phyloP scores from a whole-genome alignment of 2,329 filamentous ascomycete species.

The Colletotrichum sp. region DNA sequence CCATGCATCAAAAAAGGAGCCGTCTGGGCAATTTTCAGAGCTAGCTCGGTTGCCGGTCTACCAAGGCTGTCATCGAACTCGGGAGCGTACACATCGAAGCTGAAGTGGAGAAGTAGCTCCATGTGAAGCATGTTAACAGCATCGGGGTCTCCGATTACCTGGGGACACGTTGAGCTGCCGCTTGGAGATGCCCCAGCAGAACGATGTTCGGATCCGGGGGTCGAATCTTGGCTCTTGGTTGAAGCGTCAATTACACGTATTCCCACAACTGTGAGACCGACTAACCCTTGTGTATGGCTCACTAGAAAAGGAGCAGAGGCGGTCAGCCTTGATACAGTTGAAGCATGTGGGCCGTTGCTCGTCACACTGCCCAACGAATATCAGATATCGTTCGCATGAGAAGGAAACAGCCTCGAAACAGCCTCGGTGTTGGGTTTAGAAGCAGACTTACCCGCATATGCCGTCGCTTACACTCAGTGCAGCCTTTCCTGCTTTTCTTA shows the following conservation, averaged over 20 bases:
- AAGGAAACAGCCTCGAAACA: neutral
- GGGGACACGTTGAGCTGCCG: neutral
- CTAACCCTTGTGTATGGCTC: neutral
- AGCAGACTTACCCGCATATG: neutral
- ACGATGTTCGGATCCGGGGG: neutral
- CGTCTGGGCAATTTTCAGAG: neutral
- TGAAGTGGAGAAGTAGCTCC: neutral
- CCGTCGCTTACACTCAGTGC: neutral
- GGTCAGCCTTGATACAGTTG: neutral
- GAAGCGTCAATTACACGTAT: neutral
- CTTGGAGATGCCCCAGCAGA: neutral
- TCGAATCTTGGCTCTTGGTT: neutral
- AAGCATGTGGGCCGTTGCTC: neutral
- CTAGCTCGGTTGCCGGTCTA: neutral
- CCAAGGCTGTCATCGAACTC: neutral
- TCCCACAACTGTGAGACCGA: neutral
- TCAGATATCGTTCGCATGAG: neutral
- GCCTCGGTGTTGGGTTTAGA: neutral
- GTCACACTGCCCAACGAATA: neutral
- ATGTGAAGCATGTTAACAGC: neutral
- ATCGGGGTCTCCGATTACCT: neutral
- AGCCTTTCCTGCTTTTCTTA: neutral
- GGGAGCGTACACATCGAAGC: neutral
- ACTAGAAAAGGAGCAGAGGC: neutral
- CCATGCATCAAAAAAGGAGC: neutral